Evolutionary conservation across 1,284 basidiomycete species (phyloP).

Genomic region (Neonothopanus nambi): DNA sequence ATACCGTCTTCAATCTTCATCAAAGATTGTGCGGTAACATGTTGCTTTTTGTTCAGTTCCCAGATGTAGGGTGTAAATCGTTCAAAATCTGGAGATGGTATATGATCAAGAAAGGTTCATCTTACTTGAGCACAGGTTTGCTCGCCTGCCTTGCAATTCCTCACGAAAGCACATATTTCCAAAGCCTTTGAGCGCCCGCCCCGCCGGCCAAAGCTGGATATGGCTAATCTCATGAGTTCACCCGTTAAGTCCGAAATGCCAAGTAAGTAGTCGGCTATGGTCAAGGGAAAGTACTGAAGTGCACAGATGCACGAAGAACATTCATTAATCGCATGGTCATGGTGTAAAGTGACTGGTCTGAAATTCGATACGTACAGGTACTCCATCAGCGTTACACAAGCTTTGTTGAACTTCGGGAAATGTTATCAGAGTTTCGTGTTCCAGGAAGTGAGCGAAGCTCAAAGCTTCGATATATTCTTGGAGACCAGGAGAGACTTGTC

Average conservation of each 20-base stretch:
- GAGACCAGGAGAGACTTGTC: conserved; percentile 74
- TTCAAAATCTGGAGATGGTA: conserved; percentile 64
- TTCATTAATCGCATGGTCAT: no score
- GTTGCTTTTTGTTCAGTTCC: conserved; percentile 86
- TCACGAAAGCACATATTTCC: conserved; percentile 76
- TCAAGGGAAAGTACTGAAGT: conserved; percentile 65
- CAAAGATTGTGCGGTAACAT: conserved; percentile 81
- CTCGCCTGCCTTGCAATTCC: conserved; percentile 77
- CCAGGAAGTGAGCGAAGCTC: conserved; percentile 87
- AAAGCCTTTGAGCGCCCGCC: conserved; percentile 72
- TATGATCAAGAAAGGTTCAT: neutral
- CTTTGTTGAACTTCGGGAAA: conserved; percentile 68
- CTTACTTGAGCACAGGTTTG: conserved; percentile 7
- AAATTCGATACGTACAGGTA: conserved; percentile 48
- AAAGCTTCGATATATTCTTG: conserved; percentile 95
- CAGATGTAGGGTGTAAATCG: conserved; percentile 65
- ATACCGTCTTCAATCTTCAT: conserved; percentile 94
- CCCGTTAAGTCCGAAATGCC: conserved; percentile 94
- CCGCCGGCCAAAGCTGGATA: conserved; percentile 69
- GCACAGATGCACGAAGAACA: conserved; percentile 11
- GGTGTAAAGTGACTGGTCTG: no score
- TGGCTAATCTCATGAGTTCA: conserved; percentile 96
- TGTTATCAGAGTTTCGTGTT: conserved; percentile 70
- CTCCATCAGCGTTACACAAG: conserved; percentile 58
- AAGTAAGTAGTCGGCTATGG: conserved; percentile 84